These are phyloP conservation scores for Beauveria pseudobassiana DNA, from an alignment of 2,329 filamentous ascomycete species.

Conservation along the genomic window DNA sequence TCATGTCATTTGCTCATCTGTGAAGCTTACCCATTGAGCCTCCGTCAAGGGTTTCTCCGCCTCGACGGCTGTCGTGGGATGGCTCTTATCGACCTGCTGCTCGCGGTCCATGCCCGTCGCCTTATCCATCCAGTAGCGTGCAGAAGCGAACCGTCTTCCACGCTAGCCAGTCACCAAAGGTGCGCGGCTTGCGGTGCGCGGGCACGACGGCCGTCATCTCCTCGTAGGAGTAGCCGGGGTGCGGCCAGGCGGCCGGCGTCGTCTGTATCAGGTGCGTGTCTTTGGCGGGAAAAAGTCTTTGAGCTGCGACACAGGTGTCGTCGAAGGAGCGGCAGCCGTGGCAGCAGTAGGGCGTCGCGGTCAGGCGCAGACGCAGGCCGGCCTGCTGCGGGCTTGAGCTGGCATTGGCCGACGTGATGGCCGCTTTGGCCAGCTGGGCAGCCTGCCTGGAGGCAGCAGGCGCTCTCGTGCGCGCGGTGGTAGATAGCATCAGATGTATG, in stretches of 20 bases:
- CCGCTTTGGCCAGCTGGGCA: constrained; percentile 18
- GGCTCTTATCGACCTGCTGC: constrained; percentile 56
- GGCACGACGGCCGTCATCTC: constrained; percentile 70
- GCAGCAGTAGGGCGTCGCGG: constrained; percentile 18
- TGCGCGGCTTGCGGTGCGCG: constrained; percentile 68
- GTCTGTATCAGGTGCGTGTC: constrained; percentile 54
- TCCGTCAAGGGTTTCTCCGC: constrained; percentile 63
- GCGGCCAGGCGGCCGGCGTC: constrained; percentile 61
- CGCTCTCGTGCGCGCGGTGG: constrained; percentile 19
- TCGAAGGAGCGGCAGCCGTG: constrained; percentile 34
- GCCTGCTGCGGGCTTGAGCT: constrained; percentile 17
- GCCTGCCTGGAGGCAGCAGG: constrained; percentile 19
- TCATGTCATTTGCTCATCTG: background rate
- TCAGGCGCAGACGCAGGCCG: constrained; percentile 20
- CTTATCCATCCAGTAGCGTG: constrained; percentile 74
- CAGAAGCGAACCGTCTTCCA: constrained; percentile 66
- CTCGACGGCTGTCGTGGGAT: constrained; percentile 46
- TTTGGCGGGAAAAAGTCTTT: constrained; percentile 54
- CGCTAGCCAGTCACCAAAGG: constrained; percentile 70
- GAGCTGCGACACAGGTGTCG: constrained; percentile 37
- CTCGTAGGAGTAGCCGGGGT: constrained; percentile 66
- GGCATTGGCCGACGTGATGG: constrained; percentile 15
- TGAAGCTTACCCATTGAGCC: constrained; percentile 63
- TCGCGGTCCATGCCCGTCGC: constrained; percentile 67
- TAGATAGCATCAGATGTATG: constrained; percentile 20